These are phyloP conservation scores for Vigna reflexopilosa DNA, from an alignment of 306 rosid species.

Conservation along the genomic window DNA sequence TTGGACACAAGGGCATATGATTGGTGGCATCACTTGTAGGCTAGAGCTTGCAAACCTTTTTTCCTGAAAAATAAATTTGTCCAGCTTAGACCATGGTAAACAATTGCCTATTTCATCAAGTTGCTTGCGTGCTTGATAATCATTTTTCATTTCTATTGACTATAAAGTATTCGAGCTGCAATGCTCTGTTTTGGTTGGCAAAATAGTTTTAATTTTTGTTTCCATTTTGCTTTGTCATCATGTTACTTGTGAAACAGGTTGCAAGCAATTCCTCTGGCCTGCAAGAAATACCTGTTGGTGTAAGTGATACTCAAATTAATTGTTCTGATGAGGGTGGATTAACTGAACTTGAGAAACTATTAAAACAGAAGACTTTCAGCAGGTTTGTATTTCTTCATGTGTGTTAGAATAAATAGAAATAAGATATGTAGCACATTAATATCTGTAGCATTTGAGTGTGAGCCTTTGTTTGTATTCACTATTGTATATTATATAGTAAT, in stretches of 20 bases:
- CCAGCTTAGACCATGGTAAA: no score
- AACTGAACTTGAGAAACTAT: slow-evolving; percentile 76
- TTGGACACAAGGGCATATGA: no score
- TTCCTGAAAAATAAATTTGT: no score
- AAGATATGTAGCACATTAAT: background rate
- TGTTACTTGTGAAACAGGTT: slow-evolving; percentile 46
- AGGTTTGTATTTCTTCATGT: slow-evolving; percentile 61
- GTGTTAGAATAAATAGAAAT: background rate
- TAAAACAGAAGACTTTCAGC: slow-evolving; percentile 87
- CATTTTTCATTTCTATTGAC: no score
- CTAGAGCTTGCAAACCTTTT: no score
- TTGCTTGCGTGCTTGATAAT: no score
- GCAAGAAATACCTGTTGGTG: slow-evolving; percentile 50
- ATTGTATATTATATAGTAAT: background rate
- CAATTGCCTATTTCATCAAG: no score
- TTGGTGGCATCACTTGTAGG: no score
- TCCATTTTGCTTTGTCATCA: slow-evolving; percentile 16
- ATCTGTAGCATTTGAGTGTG: background rate
- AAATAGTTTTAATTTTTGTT: background rate
- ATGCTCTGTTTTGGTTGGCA: slow-evolving; percentile 8
- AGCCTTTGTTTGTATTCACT: background rate
- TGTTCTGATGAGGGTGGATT: slow-evolving; percentile 56
- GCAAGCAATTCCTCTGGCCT: slow-evolving; percentile 52
- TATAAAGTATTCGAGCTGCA: slow-evolving; percentile 13
- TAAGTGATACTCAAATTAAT: slow-evolving; percentile 50